These are phyloP conservation scores for Fomitopsis pinicola DNA, from an alignment of 1,284 basidiomycete species.

Conservation along the genomic window DNA sequence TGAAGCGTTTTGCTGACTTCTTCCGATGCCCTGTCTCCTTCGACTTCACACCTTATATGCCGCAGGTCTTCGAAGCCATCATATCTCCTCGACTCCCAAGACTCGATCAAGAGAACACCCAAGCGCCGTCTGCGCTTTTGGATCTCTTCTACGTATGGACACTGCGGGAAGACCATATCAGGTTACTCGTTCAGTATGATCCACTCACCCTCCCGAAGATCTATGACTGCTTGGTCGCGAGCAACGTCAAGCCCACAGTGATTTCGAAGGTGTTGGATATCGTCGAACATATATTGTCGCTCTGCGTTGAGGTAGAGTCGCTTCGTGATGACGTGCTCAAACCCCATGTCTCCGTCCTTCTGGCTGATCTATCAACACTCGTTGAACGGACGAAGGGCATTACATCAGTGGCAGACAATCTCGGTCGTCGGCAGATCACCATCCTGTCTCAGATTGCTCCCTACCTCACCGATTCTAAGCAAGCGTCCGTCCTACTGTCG, in stretches of 20 bases:
- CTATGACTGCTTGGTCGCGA: conserved; percentile 77
- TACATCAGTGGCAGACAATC: conserved; percentile 58
- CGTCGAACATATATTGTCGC: conserved; percentile 68
- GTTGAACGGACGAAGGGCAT: conserved; percentile 60
- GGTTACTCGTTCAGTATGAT: conserved; percentile 72
- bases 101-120: conserved; percentile 85
- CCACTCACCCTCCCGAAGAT: conserved; percentile 68
- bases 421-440: conserved; percentile 80
- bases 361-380: conserved; percentile 72
- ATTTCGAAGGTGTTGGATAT: conserved; percentile 84
- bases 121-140: conserved; percentile 86
- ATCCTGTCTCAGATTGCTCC: conserved; percentile 82
- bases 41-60: conserved; percentile 73
- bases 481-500: conserved; percentile 72
- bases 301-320: conserved; percentile 46
- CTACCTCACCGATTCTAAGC: conserved; percentile 64
- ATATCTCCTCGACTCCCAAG: conserved; percentile 80
- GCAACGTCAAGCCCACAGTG: conserved; percentile 86
- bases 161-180: conserved; percentile 49
- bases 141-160: conserved; percentile 88
- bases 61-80: conserved; percentile 63
- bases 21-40: conserved; percentile 72
- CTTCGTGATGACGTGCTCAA: conserved; percentile 61
- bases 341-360: conserved; percentile 74
- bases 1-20: conserved; percentile 89